Evolutionary conservation across 441 rosid species (phyloP), one percentile per base, ranked within the genome.

Genomic region (Flueggea neowawraea): DNA sequence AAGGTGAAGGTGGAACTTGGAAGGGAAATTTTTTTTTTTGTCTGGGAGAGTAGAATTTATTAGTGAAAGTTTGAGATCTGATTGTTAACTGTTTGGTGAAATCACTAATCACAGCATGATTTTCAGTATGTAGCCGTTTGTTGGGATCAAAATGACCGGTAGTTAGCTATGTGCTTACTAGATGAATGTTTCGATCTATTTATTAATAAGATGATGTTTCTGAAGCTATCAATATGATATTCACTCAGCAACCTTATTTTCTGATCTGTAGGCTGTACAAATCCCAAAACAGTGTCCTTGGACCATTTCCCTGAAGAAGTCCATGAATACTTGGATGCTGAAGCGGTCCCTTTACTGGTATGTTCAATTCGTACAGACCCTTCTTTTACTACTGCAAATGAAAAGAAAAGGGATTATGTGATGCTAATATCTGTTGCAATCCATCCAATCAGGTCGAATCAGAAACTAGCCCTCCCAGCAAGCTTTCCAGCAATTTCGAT

Each of bases 211-310:
- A 22, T 22, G 28, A 43, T 43, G 45, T 6, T 43, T 43, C 45
- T 43, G 45, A 6, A 22, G 28, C 28, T 0, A 2, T 43, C 8
- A 43, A 43, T 43, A 6, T 43, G 12, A 43, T 11, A 43, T 1
- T 43, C 45, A 43, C 12, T 43, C 28, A 22, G 28, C 1, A 11
- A 43, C n/a, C 50, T 22, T 59, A 14, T 55, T 44, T 52, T 66
- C 56, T 6, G 47, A 28, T 48, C 62, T 73, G 65, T 68, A 93
- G 98, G 97, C 66, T 84, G 72, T 62, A 70, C 76, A 69, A 71
- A 77, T 57, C 96, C 97, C 3, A 69, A 79, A 64, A 85, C 96
- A 4, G 58, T 78, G 61, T 93, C 97, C 16, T 75, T 85, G 69
- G 59, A 69, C 43, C 77, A 62, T 33, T 71, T 73, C 57, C 53